phyloP scores from a whole-genome alignment of 2,329 filamentous ascomycete genomes.

The Aschersonia sp. region DNA sequence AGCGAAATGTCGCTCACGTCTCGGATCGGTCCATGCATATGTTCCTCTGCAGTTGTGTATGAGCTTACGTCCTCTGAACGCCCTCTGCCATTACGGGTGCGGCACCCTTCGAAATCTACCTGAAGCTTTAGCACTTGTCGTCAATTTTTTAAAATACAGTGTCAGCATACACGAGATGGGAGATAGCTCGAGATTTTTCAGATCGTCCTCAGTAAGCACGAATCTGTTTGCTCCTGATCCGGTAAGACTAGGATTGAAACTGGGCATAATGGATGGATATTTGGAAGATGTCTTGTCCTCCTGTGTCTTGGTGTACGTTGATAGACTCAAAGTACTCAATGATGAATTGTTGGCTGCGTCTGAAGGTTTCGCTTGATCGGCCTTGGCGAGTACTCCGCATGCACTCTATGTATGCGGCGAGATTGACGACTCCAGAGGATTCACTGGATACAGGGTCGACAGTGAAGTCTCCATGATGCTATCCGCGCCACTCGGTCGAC shows the following conservation, averaged over 20 bases:
- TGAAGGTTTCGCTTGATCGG: background rate
- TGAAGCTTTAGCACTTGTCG: background rate
- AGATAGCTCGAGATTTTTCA: constrained; percentile 19
- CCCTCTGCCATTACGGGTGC: constrained; percentile 6
- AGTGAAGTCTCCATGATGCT: constrained; percentile 5
- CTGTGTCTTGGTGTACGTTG: constrained; percentile 1
- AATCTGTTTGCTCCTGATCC: constrained; percentile 13
- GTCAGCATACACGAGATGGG: constrained; percentile 17
- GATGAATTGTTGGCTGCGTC: background rate
- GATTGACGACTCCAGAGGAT: background rate
- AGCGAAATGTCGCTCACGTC: background rate
- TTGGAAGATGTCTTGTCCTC: constrained; percentile 16
- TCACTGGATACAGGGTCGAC: constrained; percentile 1
- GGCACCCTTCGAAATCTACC: constrained; percentile 10
- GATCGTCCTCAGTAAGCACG: constrained; percentile 15
- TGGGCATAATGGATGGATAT: constrained; percentile 18
- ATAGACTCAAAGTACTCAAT: background rate
- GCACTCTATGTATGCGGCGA: background rate
- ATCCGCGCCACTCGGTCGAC: constrained; percentile 3
- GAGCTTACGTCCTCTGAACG: constrained; percentile 11
- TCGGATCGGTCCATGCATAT: background rate
- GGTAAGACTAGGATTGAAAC: constrained; percentile 18
- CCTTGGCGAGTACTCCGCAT: background rate
- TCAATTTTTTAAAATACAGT: background rate
- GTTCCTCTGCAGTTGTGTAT: constrained; percentile 12